Base-by-base conservation (phyloP, 2,329 filamentous ascomycete species). In the Penicillium sp. region DNA sequence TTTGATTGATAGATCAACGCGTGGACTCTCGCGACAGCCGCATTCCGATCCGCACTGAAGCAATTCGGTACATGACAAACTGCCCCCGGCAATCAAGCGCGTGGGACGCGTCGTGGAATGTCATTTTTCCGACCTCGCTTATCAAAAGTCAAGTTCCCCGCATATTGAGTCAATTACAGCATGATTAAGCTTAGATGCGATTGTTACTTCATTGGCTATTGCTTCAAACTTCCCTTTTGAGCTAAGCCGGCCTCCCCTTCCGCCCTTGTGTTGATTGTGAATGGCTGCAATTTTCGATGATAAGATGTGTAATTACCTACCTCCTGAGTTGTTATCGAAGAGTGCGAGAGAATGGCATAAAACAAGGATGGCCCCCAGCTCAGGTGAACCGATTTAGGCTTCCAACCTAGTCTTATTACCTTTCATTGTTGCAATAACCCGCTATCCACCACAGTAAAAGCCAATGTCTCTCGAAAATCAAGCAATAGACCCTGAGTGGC, bases 171-270 rank as follows among this genome's bases (percentile, higher is more conserved):
- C 43, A 13, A 14, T 23, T 23, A 25, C 23, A 31, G 1, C 10
- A 35, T 50, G 57, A 62, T 61, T 61, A 62, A 55, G 53, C 54
- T 55, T 45, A 25, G 13, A 27, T 35, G 8, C 7, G 10, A 14
- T 23, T 19, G 4, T n/a, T 27, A 9, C 3, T 5, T 58, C 31
- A 66, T 61, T 60, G 61, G 62, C 31, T 19, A 42, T 57, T 62
- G 62, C 62, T 56, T 59, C 52, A 63, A 64, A 58, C 57, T 64
- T 64, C 62, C 62, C 53, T 23, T 61, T 64, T 48, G 13, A 54
- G 60, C 39, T 50, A 54, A 55, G 53, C 4, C n/a, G n/a, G 52
- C 37, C 27, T 53, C 47, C 33, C 21, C 13, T 37, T n/a, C 9
- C 39, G 6, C 19, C 27, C 8, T 50, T 25, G 11, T 9, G 3